Evolutionary conservation across 441 rosid genomes (phyloP).

Genomic region (Corymbia calophylla): DNA sequence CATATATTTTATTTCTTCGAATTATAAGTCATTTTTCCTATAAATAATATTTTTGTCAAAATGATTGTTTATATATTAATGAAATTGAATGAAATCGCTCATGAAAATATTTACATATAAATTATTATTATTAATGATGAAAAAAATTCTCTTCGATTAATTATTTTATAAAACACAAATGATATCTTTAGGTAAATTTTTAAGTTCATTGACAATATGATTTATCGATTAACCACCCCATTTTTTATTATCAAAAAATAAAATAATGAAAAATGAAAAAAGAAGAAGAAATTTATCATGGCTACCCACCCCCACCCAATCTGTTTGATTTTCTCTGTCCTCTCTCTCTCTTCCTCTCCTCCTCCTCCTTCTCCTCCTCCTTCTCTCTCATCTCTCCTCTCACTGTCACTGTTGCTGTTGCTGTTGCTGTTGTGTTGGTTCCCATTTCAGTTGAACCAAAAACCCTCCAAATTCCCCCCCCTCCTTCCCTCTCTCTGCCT

Average conservation of each 20-base stretch:
- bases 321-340: slow-evolving; percentile 21
- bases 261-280: background rate
- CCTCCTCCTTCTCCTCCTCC: slow-evolving; percentile 4
- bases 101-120: no score
- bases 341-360: background rate
- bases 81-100: background rate
- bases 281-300: background rate
- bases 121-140: background rate
- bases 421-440: background rate
- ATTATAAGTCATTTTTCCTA: background rate
- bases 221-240: background rate
- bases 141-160: background rate
- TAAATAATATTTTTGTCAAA: no score
- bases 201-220: no score
- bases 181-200: no score
- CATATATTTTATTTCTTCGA: background rate
- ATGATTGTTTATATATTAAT: background rate
- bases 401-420: slow-evolving; percentile 24
- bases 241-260: background rate
- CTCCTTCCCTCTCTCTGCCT: background rate
- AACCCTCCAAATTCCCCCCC: slow-evolving; percentile 6
- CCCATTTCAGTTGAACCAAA: slow-evolving; percentile 6
- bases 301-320: slow-evolving; percentile 45
- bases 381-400: background rate
- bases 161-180: background rate